These are phyloP conservation scores for Malassezia dermatis DNA, from an alignment of 1,284 basidiomycete genomes.

Conservation along the genomic window DNA sequence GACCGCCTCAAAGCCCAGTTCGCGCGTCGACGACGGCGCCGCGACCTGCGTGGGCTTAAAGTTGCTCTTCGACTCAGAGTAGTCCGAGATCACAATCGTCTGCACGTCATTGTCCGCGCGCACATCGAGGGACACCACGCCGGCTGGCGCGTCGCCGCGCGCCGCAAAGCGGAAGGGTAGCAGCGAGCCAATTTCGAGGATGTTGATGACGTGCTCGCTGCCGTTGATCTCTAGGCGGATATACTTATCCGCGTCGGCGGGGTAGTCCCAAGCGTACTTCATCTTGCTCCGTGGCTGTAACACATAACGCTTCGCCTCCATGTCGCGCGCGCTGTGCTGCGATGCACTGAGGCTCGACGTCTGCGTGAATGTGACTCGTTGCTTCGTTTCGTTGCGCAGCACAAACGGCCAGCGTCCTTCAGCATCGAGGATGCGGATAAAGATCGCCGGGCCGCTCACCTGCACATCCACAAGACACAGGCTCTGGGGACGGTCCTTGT, in stretches of 20 bases:
- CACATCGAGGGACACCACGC: constrained; percentile 77
- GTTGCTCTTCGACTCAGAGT: constrained; percentile 71
- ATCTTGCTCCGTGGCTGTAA: constrained; percentile 56
- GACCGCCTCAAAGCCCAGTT: constrained; percentile 66
- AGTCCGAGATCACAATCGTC: constrained; percentile 75
- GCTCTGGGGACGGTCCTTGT: constrained; percentile 48
- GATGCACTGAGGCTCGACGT: constrained; percentile 15
- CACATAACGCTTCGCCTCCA: constrained; percentile 50
- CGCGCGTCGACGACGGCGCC: constrained; percentile 49
- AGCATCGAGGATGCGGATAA: constrained; percentile 64
- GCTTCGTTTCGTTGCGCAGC: constrained; percentile 79
- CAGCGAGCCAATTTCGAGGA: constrained; percentile 90
- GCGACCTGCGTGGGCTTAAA: constrained; percentile 67
- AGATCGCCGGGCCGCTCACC: constrained; percentile 79
- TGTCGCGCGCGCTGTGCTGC: constrained; percentile 52
- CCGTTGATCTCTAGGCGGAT: constrained; percentile 60
- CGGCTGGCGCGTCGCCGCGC: constrained; percentile 48
- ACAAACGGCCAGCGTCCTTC: constrained; percentile 72
- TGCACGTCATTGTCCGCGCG: constrained; percentile 81
- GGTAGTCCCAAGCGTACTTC: constrained; percentile 88
- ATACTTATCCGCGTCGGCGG: constrained; percentile 72
- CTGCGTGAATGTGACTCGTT: constrained; percentile 64
- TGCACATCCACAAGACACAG: constrained; percentile 73
- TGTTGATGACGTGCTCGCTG: constrained; percentile 67
- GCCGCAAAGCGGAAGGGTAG: constrained; percentile 70